Base-by-base conservation (phyloP, 345 rosid genomes). In the Syzygium oleosum region DNA sequence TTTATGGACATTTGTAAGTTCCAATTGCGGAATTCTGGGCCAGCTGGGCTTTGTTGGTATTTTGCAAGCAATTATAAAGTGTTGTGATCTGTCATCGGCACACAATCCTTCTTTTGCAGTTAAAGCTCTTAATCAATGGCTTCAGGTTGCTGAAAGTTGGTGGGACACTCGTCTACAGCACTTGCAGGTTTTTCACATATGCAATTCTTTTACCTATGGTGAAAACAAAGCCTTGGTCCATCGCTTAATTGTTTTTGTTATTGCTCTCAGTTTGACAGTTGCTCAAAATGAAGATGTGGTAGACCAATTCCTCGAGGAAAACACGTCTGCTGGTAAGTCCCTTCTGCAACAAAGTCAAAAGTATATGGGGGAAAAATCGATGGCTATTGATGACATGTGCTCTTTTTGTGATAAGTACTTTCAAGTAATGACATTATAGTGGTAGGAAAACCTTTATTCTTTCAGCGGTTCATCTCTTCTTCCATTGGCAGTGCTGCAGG, bases 201-300 rank as follows among this genome's bases (percentile, higher is more conserved):
- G 31, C 83, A 52, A 56, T 22, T 34, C 54, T 52, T 65, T 65
- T 84, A 12, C n/a, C 38, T 52, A 12, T 9, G 41, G 23, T 54
- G 22, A 51, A 34, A 43, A 56, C 29, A 63, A 27, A 58, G 79
- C 79, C 78, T 65, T 31, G 79, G 23, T 65, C 87, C 27, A 51
- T 41, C 22, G 7, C 68, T 65, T 52, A 1, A 58, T 55, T 52
- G 41, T 29, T 27, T 38, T 85, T 88, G 85, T 85, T 86, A 22
- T 89, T 87, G 12, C 46, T 80, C 41, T 41, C 92, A 96, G 99
- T 89, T 92, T 98, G 93, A 98, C 99, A 29, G 91, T 93, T 90
- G 95, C 96, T 85, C 99, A 98, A 91, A 96, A 98, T 87, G 99
- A 98, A 91, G 97, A 95, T 88, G 95, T 96, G 86, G 94, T 97